A percentile compares a stretch with the other conserved stretches of the same genome.
Conservation (phyloP, 1,284 basidiomycete genomes). For the Waitea zeae region DNA sequence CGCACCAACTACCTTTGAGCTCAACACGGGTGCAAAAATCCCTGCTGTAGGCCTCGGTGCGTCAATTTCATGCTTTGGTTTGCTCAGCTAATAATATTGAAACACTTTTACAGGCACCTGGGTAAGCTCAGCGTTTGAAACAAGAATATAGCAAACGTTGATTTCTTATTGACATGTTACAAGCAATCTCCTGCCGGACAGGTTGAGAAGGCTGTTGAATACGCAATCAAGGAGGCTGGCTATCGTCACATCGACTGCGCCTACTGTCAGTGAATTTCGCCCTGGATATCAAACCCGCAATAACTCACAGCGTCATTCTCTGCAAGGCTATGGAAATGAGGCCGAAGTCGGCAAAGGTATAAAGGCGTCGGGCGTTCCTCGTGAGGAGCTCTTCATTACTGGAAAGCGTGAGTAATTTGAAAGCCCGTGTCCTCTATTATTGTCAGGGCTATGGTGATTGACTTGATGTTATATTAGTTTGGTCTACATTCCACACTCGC, state of each 20-base stretch:
- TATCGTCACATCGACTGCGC: conserved; percentile 74
- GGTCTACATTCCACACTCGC: conserved; percentile 18
- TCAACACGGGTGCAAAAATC: conserved; percentile 53
- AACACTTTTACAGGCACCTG: conserved; percentile 46
- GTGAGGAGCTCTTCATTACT: conserved; percentile 69
- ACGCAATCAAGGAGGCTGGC: conserved; percentile 55
- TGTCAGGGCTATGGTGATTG: too few species aligned
- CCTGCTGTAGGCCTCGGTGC: conserved; percentile 60
- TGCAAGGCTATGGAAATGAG: conserved; percentile 60
- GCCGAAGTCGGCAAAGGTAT: conserved; percentile 77
- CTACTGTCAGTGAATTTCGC: too few species aligned
- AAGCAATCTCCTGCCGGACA: too few species aligned
- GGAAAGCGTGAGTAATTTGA: background rate
- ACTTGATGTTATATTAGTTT: conserved; percentile 40
- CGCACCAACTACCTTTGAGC: too few species aligned
- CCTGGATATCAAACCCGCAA: conserved; percentile 1
- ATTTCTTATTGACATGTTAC: too few species aligned
- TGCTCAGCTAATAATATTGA: background rate
- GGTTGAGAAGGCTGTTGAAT: conserved; percentile 49
- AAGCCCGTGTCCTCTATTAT: too few species aligned
- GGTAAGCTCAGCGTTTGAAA: conserved; percentile 63
- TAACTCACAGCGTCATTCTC: too few species aligned
- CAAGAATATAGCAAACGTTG: too few species aligned
- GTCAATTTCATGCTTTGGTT: conserved; percentile 8
- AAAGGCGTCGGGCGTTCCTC: conserved; percentile 56